Evolutionary conservation across 2,329 filamentous ascomycete species (phyloP), one percentile per base, ranked within the genome.

Genomic region (Nannizzia gypsea): DNA sequence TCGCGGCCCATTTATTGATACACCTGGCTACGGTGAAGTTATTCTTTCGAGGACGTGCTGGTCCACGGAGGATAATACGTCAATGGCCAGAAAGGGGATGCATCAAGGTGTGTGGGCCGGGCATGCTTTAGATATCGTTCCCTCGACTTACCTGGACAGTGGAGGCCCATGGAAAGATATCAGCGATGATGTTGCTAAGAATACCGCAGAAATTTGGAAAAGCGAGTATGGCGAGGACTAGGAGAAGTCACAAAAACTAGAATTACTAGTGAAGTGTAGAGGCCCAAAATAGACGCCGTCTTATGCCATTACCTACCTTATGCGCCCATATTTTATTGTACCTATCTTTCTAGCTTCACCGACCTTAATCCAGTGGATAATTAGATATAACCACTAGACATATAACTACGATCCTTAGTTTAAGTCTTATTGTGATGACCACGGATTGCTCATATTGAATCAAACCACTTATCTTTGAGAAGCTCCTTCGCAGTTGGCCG

Each of bases 401-500:
- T n/a, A n/a, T n/a, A n/a, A n/a, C n/a, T n/a, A n/a, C n/a, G n/a
- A n/a, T n/a, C n/a, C n/a, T n/a, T n/a, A n/a, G n/a, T n/a, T n/a
- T n/a, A n/a, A n/a, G n/a, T n/a, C n/a, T n/a, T n/a, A n/a, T n/a
- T n/a, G n/a, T n/a, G n/a, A n/a, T n/a, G n/a, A n/a, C n/a, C n/a
- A n/a, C n/a, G n/a, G n/a, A n/a, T n/a, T n/a, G n/a, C n/a, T n/a
- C n/a, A n/a, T n/a, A n/a, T n/a, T n/a, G n/a, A n/a, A 11, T 50
- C 17, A 36, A 55, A 55, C 50, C 50, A 55, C 15, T 55, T 22
- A 20, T 55, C 22, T 15, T 57, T 9, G 8, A 40, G 17, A 8
- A 61, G 55, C 52, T 48, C 67, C 60, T 66, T 67, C 31, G 72
- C 74, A 5, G 71, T 71, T 6, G 73, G 75, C 31, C 74, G 66